Evolutionary conservation across 78 protist species (phyloP).

Genomic region (Mantamonas sphyraenae): DNA sequence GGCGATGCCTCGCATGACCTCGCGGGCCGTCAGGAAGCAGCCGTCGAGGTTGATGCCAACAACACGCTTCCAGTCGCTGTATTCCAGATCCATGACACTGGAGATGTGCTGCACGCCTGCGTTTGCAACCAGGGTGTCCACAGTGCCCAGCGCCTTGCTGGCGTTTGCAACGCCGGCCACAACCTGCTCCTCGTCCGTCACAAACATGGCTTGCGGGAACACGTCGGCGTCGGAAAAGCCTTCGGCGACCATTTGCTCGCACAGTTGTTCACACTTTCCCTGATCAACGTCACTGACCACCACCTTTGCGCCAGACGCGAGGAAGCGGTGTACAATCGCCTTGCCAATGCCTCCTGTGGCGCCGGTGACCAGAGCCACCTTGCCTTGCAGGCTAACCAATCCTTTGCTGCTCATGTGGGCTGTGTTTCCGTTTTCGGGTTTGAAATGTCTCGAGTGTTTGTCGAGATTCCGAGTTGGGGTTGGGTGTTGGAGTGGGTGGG

Average conservation of each 20-base stretch:
- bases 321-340: constrained; percentile 33
- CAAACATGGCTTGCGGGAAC: constrained; percentile 14
- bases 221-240: constrained; percentile 20
- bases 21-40: constrained; percentile 39
- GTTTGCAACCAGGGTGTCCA: constrained; percentile 41
- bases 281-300: constrained; percentile 31
- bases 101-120: constrained; percentile 57
- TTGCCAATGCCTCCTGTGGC: constrained; percentile 47
- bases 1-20: constrained; percentile 30
- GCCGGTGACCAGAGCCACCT: constrained; percentile 49
- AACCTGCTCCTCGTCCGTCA: constrained; percentile 23
- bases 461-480: no score
- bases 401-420: no score
- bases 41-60: constrained; percentile 59
- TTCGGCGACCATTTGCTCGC: background rate
- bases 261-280: background rate
- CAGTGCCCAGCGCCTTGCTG: constrained; percentile 23
- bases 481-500: no score
- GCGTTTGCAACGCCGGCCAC: constrained; percentile 6
- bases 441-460: no score
- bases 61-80: constrained; percentile 42
- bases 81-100: constrained; percentile 21
- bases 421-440: no score
- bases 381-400: constrained; percentile 27
- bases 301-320: constrained; percentile 37